These are phyloP conservation scores for Penicillium lividum DNA, from an alignment of 495 filamentous ascomycete species.

Conservation along the genomic window DNA sequence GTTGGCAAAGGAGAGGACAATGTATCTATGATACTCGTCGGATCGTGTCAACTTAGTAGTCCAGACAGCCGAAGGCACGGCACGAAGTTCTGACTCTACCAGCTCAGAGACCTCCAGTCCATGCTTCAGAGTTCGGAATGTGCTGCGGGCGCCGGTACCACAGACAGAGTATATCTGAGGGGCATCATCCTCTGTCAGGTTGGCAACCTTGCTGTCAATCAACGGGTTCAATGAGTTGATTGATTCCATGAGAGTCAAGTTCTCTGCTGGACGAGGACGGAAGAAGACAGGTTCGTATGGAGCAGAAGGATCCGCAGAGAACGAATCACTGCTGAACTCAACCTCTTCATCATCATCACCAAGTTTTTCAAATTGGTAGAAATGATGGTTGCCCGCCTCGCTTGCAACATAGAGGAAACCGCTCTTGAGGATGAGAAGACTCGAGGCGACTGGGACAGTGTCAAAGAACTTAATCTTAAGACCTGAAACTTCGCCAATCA, in stretches of 20 bases:
- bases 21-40: slow-evolving; percentile 85
- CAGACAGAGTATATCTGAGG: slow-evolving; percentile 94
- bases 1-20: slow-evolving; percentile 68
- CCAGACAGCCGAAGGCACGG: slow-evolving; percentile 87
- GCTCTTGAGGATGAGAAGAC: slow-evolving; percentile 88
- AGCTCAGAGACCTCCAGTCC: slow-evolving; percentile 92
- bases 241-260: slow-evolving; percentile 80
- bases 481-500: slow-evolving; percentile 74
- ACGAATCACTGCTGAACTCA: slow-evolving; percentile 81
- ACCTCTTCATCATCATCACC: slow-evolving; percentile 93
- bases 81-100: slow-evolving; percentile 85
- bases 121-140: slow-evolving; percentile 88
- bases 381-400: slow-evolving; percentile 89
- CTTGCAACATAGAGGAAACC: slow-evolving; percentile 93
- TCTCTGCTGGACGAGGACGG: slow-evolving; percentile 74
- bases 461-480: slow-evolving; percentile 98
- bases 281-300: slow-evolving; percentile 79
- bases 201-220: slow-evolving; percentile 85
- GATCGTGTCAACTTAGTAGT: slow-evolving; percentile 82
- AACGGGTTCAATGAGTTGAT: slow-evolving; percentile 89
- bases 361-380: slow-evolving; percentile 97
- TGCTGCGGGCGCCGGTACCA: slow-evolving; percentile 83
- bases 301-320: slow-evolving; percentile 69
- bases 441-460: slow-evolving; percentile 85
- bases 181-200: slow-evolving; percentile 86